These are phyloP conservation scores for Coniochaeta hoffmannii DNA, from an alignment of 2,329 filamentous ascomycete genomes.

Conservation along the genomic window DNA sequence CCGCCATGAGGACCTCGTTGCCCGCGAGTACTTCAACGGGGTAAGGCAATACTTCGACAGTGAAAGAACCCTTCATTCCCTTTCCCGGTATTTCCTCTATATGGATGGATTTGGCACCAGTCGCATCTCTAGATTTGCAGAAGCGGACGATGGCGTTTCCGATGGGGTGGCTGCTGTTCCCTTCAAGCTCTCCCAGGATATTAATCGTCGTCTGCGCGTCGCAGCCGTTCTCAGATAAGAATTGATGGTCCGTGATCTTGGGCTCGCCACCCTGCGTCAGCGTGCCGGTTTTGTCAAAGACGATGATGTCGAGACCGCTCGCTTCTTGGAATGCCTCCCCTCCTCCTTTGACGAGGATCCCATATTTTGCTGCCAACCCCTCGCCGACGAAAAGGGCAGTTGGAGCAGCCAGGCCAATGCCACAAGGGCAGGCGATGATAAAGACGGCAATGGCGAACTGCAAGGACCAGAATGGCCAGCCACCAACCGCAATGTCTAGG, in stretches of 20 bases:
- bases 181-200: conserved; percentile 54
- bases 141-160: conserved; percentile 62
- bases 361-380: conserved; percentile 69
- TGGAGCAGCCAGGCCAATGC: conserved; percentile 75
- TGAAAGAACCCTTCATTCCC: conserved; percentile 55
- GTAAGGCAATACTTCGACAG: conserved; percentile 19
- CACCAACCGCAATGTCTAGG: conserved; percentile 46
- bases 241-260: conserved; percentile 49
- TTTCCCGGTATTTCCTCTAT: conserved; percentile 65
- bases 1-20: conserved; percentile 62
- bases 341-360: conserved; percentile 76
- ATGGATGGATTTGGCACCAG: conserved; percentile 24
- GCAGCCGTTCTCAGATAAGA: conserved; percentile 26
- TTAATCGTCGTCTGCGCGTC: conserved; percentile 16
- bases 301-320: conserved; percentile 66
- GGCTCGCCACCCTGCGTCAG: conserved; percentile 68
- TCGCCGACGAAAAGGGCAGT: conserved; percentile 80
- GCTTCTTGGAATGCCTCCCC: conserved; percentile 83
- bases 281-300: conserved; percentile 87
- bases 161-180: conserved; percentile 67
- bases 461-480: conserved; percentile 66
- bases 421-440: conserved; percentile 80
- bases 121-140: conserved; percentile 35
- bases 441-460: conserved; percentile 86
- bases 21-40: conserved; percentile 54